phyloP scores from a whole-genome alignment of 495 filamentous ascomycete genomes.

The Pyrenopolyporus hunteri region DNA sequence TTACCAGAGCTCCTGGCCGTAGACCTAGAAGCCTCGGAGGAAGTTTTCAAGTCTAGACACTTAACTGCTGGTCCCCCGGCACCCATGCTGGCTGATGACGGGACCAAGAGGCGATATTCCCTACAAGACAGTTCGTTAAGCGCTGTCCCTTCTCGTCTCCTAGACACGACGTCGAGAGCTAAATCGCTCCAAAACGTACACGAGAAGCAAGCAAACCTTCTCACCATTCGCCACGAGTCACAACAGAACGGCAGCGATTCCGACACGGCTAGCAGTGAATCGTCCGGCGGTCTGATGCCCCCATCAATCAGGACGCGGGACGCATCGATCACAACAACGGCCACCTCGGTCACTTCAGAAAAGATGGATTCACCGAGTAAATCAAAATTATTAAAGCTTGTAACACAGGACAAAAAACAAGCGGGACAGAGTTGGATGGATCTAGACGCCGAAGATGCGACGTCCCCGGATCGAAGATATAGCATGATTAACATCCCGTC shows the following conservation, averaged over 20 bases:
- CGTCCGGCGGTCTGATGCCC: constrained; percentile 28
- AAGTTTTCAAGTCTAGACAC: constrained; percentile 47
- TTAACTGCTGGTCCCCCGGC: constrained; percentile 51
- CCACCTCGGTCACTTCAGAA: constrained; percentile 30
- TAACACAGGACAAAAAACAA: constrained; percentile 20
- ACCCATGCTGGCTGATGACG: constrained; percentile 37
- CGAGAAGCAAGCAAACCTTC: constrained; percentile 31
- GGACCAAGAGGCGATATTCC: constrained; percentile 31
- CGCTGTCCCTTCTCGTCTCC: constrained; percentile 17
- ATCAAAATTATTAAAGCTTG: constrained; percentile 29
- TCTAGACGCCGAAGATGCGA: constrained; percentile 27
- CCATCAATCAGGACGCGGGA: constrained; percentile 32
- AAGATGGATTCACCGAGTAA: constrained; percentile 15
- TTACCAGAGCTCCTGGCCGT: constrained; percentile 53
- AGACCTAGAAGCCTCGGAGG: constrained; percentile 48
- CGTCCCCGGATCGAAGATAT: constrained; percentile 29
- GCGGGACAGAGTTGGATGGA: constrained; percentile 37
- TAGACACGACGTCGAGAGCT: constrained; percentile 19
- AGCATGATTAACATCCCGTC: constrained; percentile 33
- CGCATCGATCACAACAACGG: constrained; percentile 24
- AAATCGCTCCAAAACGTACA: constrained; percentile 39
- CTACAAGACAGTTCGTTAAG: constrained; percentile 33
- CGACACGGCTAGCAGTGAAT: constrained; percentile 33
- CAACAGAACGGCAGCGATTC: constrained; percentile 26
- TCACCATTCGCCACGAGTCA: constrained; percentile 13